Evolutionary conservation across 805 yeast species (phyloP).

Genomic region (Candida nemodendra): DNA sequence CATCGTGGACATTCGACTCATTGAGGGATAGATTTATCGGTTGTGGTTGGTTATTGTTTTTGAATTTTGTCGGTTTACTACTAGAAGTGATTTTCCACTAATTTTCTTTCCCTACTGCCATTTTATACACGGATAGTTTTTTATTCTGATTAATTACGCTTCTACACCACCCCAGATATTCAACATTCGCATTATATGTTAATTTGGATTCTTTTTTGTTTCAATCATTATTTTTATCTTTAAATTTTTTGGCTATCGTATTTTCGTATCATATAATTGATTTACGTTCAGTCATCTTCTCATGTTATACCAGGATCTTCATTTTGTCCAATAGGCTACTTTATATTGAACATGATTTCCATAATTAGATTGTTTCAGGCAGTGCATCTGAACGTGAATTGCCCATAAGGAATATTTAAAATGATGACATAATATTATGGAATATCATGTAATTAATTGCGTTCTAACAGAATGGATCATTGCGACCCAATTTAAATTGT

Average conservation of each 20-base stretch:
- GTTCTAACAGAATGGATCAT: too few species aligned
- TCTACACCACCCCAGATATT: background rate
- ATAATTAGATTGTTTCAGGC: too few species aligned
- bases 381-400: too few species aligned
- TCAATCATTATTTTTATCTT: background rate
- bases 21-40: conserved; percentile 33
- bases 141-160: background rate
- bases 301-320: too few species aligned
- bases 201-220: background rate
- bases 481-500: too few species aligned
- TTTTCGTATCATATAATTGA: background rate
- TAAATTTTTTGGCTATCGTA: background rate
- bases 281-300: too few species aligned
- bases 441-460: too few species aligned
- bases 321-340: too few species aligned
- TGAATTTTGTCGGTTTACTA: background rate
- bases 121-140: background rate
- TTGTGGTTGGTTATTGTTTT: background rate
- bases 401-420: too few species aligned
- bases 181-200: background rate
- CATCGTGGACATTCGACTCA: conserved; percentile 99
- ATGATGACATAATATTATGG: too few species aligned
- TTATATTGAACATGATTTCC: too few species aligned
- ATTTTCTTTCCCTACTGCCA: background rate
- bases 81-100: background rate